phyloP scores from a whole-genome alignment of 345 rosid species.

The Raphanus sativus region DNA sequence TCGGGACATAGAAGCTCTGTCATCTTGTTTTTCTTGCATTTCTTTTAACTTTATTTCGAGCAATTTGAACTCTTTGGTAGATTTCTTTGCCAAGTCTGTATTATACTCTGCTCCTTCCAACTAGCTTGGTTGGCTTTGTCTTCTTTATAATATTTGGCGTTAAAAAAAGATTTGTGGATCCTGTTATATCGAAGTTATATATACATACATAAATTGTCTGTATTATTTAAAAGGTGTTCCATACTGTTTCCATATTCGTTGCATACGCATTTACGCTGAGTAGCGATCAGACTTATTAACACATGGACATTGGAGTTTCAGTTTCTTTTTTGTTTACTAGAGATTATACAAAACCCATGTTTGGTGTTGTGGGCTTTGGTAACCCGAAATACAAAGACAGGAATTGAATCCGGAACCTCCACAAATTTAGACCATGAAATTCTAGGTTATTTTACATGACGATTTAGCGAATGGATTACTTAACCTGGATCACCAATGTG shows the following conservation, averaged over 20 bases:
- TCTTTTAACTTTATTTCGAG: no score
- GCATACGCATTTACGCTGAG: not conserved
- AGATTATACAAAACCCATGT: not conserved
- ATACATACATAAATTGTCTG: not conserved
- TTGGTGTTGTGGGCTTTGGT: not conserved
- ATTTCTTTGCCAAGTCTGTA: no score
- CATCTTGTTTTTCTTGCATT: no score
- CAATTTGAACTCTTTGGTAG: no score
- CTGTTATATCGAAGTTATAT: not conserved
- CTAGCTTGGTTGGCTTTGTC: no score
- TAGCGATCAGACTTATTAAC: not conserved
- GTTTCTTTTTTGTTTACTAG: not conserved
- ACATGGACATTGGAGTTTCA: not conserved
- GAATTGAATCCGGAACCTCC: not conserved
- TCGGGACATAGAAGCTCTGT: no score
- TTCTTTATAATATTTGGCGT: no score
- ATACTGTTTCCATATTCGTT: not conserved
- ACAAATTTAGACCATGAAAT: not conserved
- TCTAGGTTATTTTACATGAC: not conserved
- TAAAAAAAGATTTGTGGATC: not conserved
- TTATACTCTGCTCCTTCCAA: no score
- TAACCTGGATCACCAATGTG: not conserved
- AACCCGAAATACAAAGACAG: not conserved
- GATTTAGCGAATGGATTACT: not conserved
- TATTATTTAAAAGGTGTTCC: not conserved